Evolutionary conservation across 495 filamentous ascomycete genomes (phyloP).

Genomic region (Xylaria grammica): DNA sequence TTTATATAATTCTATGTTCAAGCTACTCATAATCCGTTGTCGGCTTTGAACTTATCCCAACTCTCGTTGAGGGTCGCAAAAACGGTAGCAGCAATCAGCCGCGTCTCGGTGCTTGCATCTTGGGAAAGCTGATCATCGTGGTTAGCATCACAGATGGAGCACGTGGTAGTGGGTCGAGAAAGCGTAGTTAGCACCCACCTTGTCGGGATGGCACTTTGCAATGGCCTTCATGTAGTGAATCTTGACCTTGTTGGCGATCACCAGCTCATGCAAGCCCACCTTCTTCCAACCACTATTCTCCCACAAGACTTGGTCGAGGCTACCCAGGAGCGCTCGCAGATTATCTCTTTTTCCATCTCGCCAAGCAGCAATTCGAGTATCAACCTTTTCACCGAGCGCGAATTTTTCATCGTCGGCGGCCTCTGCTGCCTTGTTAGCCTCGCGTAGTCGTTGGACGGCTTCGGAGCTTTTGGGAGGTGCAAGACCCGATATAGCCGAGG

Average conservation of each 20-base stretch:
- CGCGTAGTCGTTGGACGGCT: constrained; percentile 78
- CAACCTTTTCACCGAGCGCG: constrained; percentile 81
- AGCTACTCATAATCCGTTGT: constrained; percentile 71
- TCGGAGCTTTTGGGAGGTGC: constrained; percentile 51
- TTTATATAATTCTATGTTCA: constrained; percentile 23
- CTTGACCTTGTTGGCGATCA: constrained; percentile 92
- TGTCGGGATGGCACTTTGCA: constrained; percentile 97
- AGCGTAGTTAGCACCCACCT: constrained; percentile 64
- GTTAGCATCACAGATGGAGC: constrained; percentile 26
- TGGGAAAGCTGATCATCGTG: constrained; percentile 70
- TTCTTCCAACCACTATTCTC: constrained; percentile 94
- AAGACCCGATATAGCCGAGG: constrained; percentile 54
- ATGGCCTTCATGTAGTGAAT: constrained; percentile 99
- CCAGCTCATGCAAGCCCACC: constrained; percentile 88
- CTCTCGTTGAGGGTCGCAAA: constrained; percentile 95
- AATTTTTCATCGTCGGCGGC: constrained; percentile 90
- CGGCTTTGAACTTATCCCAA: constrained; percentile 96
- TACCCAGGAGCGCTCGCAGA: constrained; percentile 83
- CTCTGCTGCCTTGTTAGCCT: constrained; percentile 82
- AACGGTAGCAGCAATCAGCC: constrained; percentile 88
- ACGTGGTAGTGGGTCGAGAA: constrained; percentile 16
- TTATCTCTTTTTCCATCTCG: constrained; percentile 90
- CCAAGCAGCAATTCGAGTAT: constrained; percentile 78
- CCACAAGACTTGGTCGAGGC: constrained; percentile 90
- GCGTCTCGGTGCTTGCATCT: constrained; percentile 89